These are phyloP conservation scores for Metahyphopichia silvanorum DNA, from an alignment of 805 yeast species.

Conservation along the genomic window DNA sequence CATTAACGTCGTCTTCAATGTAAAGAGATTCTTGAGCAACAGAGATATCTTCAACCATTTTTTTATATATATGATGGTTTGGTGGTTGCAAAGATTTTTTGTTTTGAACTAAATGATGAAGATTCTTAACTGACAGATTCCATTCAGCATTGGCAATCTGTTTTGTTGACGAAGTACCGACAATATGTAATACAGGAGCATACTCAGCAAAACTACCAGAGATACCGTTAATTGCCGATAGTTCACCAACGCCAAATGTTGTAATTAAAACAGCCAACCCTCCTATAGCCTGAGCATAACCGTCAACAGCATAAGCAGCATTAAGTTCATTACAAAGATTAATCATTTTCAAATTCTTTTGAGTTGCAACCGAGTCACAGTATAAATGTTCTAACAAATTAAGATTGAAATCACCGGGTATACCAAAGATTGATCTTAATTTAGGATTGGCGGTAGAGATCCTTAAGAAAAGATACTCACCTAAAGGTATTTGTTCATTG, in stretches of 20 bases:
- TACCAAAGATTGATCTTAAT: conserved; percentile 59
- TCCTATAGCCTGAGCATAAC: conserved; percentile 68
- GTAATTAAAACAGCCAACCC: conserved; percentile 58
- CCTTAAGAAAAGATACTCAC: conserved; percentile 63
- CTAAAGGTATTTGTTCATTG: conserved; percentile 50
- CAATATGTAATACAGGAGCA: conserved; percentile 78
- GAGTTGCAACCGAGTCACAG: conserved; percentile 29
- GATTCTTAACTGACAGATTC: conserved; percentile 16
- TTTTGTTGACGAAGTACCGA: conserved; percentile 53
- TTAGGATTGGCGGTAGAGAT: conserved; percentile 51
- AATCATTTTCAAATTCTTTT: conserved; percentile 56
- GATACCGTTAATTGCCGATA: conserved; percentile 78
- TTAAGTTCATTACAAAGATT: conserved; percentile 89
- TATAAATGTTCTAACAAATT: conserved; percentile 67
- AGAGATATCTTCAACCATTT: conserved; percentile 56
- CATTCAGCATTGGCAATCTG: conserved; percentile 18
- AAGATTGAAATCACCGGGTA: conserved; percentile 77
- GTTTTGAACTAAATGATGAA: conserved; percentile 62
- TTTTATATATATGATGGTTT: conserved; percentile 64
- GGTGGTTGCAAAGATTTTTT: conserved; percentile 48
- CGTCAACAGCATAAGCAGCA: conserved; percentile 89
- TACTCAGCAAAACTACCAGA: conserved; percentile 82
- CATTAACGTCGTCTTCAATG: conserved; percentile 37
- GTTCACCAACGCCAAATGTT: conserved; percentile 89
- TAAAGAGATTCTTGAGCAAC: conserved; percentile 45